A percentile compares a stretch with the other conserved stretches of the same genome.
Evolutionary conservation across 768 basidiomycete genomes (phyloP).

Genomic region (Phaeolepiota aurea): DNA sequence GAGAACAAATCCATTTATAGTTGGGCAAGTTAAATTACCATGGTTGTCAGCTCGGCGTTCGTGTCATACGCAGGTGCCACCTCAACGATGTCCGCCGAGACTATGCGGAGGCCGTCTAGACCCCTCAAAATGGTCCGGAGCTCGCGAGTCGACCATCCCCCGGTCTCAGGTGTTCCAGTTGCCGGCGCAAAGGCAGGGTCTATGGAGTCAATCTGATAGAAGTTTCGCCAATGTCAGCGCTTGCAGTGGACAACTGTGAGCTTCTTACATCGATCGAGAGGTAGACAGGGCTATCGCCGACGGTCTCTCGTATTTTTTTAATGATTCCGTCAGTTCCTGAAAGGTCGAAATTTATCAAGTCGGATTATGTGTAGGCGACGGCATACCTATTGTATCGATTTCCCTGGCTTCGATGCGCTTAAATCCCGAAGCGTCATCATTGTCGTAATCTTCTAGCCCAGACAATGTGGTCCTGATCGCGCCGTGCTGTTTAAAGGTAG

Average conservation of each 20-base stretch:
- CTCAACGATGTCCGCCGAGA: slow-evolving; percentile 80
- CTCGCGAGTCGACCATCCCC: slow-evolving; percentile 81
- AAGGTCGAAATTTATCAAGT: not conserved
- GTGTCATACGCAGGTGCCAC: slow-evolving; percentile 77
- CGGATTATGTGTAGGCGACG: not conserved
- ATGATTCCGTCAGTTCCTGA: slow-evolving; percentile 70
- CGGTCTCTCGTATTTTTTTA: slow-evolving; percentile 68
- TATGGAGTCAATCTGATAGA: slow-evolving; percentile 60
- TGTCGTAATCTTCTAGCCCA: slow-evolving; percentile 66
- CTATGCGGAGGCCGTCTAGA: slow-evolving; percentile 65
- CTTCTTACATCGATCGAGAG: slow-evolving; percentile 64
- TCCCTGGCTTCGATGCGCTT: slow-evolving; percentile 78
- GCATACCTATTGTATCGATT: slow-evolving; percentile 69
- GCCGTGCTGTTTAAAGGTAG: slow-evolving; percentile 55
- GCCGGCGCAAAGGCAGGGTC: slow-evolving; percentile 81
- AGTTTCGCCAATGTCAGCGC: slow-evolving; percentile 1
- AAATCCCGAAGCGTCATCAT: slow-evolving; percentile 76
- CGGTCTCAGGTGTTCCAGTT: slow-evolving; percentile 80
- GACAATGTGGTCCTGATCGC: slow-evolving; percentile 82
- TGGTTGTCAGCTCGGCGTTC: slow-evolving; percentile 26
- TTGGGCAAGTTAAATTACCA: slow-evolving; percentile 13
- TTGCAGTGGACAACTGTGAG: slow-evolving; percentile 2
- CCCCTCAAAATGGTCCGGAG: slow-evolving; percentile 70
- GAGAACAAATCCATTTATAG: slow-evolving; percentile 5
- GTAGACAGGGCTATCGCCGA: slow-evolving; percentile 70